These are phyloP conservation scores for Sporothrix sp. DNA, from an alignment of 2,329 filamentous ascomycete species.

Conservation along the genomic window DNA sequence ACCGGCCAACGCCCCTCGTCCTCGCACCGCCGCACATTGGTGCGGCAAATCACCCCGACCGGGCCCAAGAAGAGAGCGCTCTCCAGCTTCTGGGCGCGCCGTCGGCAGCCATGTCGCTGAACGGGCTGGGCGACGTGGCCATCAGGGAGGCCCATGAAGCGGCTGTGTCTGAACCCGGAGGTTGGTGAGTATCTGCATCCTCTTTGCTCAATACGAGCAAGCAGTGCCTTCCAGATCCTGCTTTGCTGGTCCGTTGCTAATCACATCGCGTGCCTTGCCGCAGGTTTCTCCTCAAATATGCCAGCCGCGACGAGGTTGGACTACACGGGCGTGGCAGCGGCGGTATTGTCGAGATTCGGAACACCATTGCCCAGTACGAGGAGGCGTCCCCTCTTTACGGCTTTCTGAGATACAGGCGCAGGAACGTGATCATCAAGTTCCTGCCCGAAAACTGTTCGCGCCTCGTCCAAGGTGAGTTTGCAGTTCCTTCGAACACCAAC, in stretches of 20 bases:
- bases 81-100: no score
- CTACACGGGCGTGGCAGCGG: conserved; percentile 67
- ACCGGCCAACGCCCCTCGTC: no score
- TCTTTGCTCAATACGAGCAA: neutral
- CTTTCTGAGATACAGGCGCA: conserved; percentile 77
- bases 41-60: no score
- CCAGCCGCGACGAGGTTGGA: conserved; percentile 76
- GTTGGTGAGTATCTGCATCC: conserved; percentile 65
- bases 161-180: conserved; percentile 72
- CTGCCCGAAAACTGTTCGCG: conserved; percentile 84
- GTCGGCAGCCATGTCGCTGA: conserved; percentile 76
- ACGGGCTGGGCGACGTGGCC: conserved; percentile 75
- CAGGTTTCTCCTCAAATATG: conserved; percentile 93
- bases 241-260: no score
- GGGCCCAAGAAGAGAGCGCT: no score
- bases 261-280: conserved; percentile 12
- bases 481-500: neutral
- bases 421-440: conserved; percentile 88
- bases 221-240: neutral
- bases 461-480: conserved; percentile 70
- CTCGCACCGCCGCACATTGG: no score
- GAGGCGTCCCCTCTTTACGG: conserved; percentile 86
- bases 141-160: conserved; percentile 78
- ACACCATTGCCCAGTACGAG: conserved; percentile 65
- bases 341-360: conserved; percentile 75